phyloP scores from a whole-genome alignment of 2,329 filamentous ascomycete genomes.

The Sporothrix brasiliensis region DNA sequence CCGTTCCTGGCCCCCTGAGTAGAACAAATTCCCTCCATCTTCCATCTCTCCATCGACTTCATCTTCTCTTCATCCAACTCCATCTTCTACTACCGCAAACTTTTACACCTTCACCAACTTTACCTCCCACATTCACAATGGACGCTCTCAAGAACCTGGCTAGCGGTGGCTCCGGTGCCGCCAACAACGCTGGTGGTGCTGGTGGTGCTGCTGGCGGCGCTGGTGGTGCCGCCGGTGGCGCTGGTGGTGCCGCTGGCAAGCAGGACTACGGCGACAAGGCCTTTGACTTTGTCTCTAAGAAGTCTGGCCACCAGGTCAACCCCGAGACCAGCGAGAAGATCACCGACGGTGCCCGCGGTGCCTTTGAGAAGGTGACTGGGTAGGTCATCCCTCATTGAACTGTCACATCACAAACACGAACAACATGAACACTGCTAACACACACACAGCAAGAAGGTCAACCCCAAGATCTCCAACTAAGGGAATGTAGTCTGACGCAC shows the following conservation, averaged over 20 bases:
- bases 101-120: not conserved
- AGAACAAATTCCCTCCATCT: not conserved
- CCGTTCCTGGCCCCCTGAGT: not conserved
- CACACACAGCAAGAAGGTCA: constrained; percentile 44
- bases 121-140: constrained; percentile 11
- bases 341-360: constrained; percentile 42
- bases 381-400: constrained; percentile 33
- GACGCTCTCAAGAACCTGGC: constrained; percentile 22
- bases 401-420: not conserved
- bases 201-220: constrained; percentile 3
- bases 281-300: constrained; percentile 39
- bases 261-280: constrained; percentile 40
- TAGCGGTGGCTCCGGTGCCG: not conserved
- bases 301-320: constrained; percentile 38
- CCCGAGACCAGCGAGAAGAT: constrained; percentile 42
- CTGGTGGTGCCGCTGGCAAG: constrained; percentile 25
- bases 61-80: not conserved
- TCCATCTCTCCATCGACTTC: not conserved
- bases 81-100: not conserved
- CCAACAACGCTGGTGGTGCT: constrained; percentile 3
- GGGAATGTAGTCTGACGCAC: too few species aligned
- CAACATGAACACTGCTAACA: not conserved
- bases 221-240: constrained; percentile 3
- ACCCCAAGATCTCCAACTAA: constrained; percentile 42
- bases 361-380: constrained; percentile 48